These are phyloP conservation scores for Aspergillus proliferans DNA, from an alignment of 2,329 filamentous ascomycete genomes.

Conservation along the genomic window DNA sequence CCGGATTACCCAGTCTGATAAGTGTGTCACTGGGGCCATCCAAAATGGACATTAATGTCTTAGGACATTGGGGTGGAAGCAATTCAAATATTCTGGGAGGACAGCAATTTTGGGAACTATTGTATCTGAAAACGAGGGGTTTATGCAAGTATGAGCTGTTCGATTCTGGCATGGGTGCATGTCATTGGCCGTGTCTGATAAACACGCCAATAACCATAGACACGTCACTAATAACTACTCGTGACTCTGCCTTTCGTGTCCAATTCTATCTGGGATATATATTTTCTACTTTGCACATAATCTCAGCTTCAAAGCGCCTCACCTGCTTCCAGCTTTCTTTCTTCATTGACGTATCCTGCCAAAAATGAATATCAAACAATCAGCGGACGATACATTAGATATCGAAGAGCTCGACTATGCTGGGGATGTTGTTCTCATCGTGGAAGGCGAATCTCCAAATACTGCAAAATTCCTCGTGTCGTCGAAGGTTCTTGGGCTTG, in stretches of 20 bases:
- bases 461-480: constrained; percentile 2
- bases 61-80: too few relatives aligned
- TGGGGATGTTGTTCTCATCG: constrained; percentile 1
- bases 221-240: not conserved
- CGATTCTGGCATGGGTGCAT: not conserved
- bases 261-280: not conserved
- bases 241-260: not conserved
- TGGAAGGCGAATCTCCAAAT: not conserved
- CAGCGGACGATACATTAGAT: not conserved
- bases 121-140: too few relatives aligned
- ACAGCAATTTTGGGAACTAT: too few relatives aligned
- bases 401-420: constrained; percentile 1
- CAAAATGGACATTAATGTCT: too few relatives aligned
- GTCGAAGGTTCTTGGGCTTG: constrained; percentile 3
- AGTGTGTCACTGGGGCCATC: too few relatives aligned
- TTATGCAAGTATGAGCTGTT: not conserved
- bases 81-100: too few relatives aligned
- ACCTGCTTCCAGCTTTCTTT: not conserved
- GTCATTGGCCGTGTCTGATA: not conserved
- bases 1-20: too few relatives aligned
- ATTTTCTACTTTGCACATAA: not conserved
- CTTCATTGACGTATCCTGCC: not conserved
- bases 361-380: constrained; percentile 1
- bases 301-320: not conserved
- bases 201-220: not conserved